Conservation (phyloP, 768 basidiomycete species). For the Mycena leptocephala region DNA sequence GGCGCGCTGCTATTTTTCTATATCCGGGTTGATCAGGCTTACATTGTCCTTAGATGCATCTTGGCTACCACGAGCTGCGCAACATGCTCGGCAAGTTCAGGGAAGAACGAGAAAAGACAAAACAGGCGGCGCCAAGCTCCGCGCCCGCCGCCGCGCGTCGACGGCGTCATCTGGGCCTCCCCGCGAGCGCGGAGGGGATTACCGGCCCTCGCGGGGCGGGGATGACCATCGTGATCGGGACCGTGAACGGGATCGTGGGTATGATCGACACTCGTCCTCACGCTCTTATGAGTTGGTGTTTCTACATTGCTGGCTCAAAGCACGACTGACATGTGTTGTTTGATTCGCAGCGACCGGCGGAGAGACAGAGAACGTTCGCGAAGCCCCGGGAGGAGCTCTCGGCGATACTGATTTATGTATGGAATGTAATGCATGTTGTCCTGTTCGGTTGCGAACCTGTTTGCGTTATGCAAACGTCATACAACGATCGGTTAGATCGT, state of each 20-base stretch:
- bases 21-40: conserved; percentile 43
- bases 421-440: conserved; percentile 6
- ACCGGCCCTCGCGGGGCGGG: conserved; percentile 74
- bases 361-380: conserved; percentile 83
- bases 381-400: conserved; percentile 73
- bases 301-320: conserved; percentile 38
- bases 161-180: conserved; percentile 58
- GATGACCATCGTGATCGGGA: conserved; percentile 78
- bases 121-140: conserved; percentile 65
- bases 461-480: conserved; percentile 23
- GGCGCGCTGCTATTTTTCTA: conserved; percentile 64
- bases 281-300: conserved; percentile 74
- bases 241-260: conserved; percentile 73
- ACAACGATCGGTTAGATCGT: conserved; percentile 4
- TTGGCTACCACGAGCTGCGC: conserved; percentile 98
- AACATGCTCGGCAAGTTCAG: conserved; percentile 94
- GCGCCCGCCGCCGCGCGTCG: conserved; percentile 41
- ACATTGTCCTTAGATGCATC: conserved; percentile 84
- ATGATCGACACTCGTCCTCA: conserved; percentile 77
- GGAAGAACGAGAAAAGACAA: conserved; percentile 91
- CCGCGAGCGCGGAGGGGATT: conserved; percentile 60
- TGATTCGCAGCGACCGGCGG: conserved; percentile 74
- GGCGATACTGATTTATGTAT: conserved; percentile 61
- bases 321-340: conserved; percentile 38
- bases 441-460: conserved; percentile 26